A percentile compares a stretch with the other conserved stretches of the same genome.
Conservation (phyloP, 495 filamentous ascomycete species). For the Cercophora samala region DNA sequence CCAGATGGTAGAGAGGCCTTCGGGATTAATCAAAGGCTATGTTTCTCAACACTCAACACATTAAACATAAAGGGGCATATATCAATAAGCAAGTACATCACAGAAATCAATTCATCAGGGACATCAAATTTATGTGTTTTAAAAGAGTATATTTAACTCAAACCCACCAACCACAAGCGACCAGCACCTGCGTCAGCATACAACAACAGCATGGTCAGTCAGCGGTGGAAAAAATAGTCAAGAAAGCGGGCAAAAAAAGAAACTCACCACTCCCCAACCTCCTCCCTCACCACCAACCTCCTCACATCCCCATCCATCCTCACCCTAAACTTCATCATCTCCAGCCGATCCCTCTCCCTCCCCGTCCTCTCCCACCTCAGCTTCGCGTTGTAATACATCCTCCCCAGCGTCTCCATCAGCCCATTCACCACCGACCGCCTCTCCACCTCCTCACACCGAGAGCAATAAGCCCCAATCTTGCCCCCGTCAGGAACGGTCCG, state of each 20-base stretch:
- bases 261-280: neutral
- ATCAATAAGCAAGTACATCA: too few species aligned
- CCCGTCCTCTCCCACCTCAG: neutral
- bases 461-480: conserved; percentile 2
- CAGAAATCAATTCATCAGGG: too few species aligned
- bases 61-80: too few species aligned
- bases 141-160: too few species aligned
- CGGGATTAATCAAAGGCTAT: too few species aligned
- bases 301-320: neutral
- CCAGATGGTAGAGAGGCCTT: too few species aligned
- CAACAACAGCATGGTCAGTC: neutral
- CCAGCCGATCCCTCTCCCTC: neutral
- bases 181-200: neutral
- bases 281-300: neutral
- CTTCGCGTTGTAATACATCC: conserved; percentile 5
- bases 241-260: neutral
- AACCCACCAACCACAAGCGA: neutral
- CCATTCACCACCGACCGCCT: neutral
- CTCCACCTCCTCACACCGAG: neutral
- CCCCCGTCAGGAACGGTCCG: conserved; percentile 13
- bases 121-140: neutral
- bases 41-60: too few species aligned
- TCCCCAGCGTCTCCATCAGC: neutral
- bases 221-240: neutral
- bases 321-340: neutral